Conservation (phyloP, 2,329 filamentous ascomycete species). For the Aureobasidium zeae region DNA sequence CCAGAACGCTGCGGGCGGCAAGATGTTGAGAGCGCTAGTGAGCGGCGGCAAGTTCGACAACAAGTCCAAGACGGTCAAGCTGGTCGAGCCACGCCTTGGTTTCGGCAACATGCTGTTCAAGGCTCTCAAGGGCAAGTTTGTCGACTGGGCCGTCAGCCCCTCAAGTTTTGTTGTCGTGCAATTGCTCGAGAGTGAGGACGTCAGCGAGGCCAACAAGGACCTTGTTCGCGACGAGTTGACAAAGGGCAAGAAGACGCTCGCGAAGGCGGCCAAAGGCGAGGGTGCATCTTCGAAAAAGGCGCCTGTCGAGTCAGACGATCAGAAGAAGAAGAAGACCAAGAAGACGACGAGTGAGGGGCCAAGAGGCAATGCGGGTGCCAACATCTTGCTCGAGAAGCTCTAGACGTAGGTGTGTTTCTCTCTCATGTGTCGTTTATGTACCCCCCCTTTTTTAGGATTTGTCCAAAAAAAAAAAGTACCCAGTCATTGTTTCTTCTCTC, state of each 20-base stretch:
- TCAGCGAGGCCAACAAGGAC: slow-evolving; percentile 55
- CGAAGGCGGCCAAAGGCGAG: slow-evolving; percentile 52
- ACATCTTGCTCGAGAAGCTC: slow-evolving; percentile 37
- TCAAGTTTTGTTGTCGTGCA: slow-evolving; percentile 81
- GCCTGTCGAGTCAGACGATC: slow-evolving; percentile 28
- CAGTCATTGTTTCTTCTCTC: background rate
- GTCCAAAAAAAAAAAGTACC: too few relatives aligned
- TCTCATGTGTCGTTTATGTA: too few relatives aligned
- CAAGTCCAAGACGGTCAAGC: slow-evolving; percentile 57
- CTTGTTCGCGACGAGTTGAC: slow-evolving; percentile 62
- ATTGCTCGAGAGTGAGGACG: slow-evolving; percentile 58
- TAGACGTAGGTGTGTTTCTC: slow-evolving; percentile 5
- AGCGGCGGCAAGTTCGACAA: slow-evolving; percentile 81
- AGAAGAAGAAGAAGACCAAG: slow-evolving; percentile 26
- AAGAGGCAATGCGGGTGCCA: slow-evolving; percentile 40
- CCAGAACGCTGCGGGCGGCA: slow-evolving; percentile 55
- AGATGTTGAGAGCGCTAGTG: slow-evolving; percentile 85
- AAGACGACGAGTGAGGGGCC: slow-evolving; percentile 26
- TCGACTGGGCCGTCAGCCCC: slow-evolving; percentile 77
- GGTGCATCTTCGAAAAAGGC: slow-evolving; percentile 27
- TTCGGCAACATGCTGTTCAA: slow-evolving; percentile 79
- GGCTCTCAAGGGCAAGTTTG: slow-evolving; percentile 62
- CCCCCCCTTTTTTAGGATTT: background rate
- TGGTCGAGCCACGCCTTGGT: slow-evolving; percentile 63
- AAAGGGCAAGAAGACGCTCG: slow-evolving; percentile 61